These are phyloP conservation scores for Pelargonium myrrhifolium DNA, from an alignment of 441 rosid genomes.

Conservation along the genomic window DNA sequence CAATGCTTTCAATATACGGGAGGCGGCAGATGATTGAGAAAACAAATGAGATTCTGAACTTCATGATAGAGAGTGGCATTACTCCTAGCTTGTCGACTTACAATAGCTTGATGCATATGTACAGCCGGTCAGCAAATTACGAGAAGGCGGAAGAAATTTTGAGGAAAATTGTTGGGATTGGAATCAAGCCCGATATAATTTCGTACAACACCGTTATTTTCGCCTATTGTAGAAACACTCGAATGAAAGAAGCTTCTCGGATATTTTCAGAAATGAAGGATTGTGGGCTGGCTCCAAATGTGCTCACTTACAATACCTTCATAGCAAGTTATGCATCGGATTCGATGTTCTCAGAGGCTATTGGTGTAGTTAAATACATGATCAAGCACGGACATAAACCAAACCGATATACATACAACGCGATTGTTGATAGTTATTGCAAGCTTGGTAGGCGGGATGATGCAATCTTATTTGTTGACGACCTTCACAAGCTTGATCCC, in stretches of 20 bases:
- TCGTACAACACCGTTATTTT: constrained; percentile 81
- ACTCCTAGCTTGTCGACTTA: constrained; percentile 73
- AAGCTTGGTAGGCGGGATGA: constrained; percentile 54
- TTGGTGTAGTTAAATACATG: constrained; percentile 65
- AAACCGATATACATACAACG: constrained; percentile 66
- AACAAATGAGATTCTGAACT: constrained; percentile 60
- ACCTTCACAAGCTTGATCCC: constrained; percentile 56
- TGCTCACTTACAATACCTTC: constrained; percentile 78
- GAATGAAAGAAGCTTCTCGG: constrained; percentile 80
- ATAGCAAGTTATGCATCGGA: constrained; percentile 76
- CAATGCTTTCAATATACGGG: constrained; percentile 83
- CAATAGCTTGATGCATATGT: constrained; percentile 83
- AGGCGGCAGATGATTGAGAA: constrained; percentile 71
- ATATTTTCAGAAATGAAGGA: constrained; percentile 63
- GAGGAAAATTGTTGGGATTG: constrained; percentile 53
- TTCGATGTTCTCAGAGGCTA: constrained; percentile 73
- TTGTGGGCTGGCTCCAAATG: constrained; percentile 62
- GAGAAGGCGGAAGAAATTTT: constrained; percentile 60
- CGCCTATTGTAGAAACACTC: constrained; percentile 78
- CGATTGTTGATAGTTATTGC: constrained; percentile 78
- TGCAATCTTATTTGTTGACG: constrained; percentile 47
- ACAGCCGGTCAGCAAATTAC: constrained; percentile 66
- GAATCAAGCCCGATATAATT: constrained; percentile 70
- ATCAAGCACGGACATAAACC: constrained; percentile 63
- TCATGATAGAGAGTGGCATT: constrained; percentile 69